These are phyloP conservation scores for Zygoascus sp. DNA, from an alignment of 1,139 yeast genomes.

Conservation along the genomic window DNA sequence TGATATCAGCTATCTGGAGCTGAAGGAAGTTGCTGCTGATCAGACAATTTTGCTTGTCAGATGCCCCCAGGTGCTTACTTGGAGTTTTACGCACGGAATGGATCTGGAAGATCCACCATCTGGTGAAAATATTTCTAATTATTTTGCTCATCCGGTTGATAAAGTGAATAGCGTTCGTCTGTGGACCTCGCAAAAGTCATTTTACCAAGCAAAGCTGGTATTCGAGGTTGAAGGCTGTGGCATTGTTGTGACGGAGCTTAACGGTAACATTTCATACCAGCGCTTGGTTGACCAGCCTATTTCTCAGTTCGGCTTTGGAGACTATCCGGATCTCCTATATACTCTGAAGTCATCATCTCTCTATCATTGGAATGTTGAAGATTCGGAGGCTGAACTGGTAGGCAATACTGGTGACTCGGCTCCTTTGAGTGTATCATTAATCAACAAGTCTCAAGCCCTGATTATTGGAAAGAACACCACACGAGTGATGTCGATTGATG, in stretches of 20 bases:
- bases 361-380: conserved; percentile 2
- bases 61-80: conserved; percentile 7
- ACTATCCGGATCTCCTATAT: background rate
- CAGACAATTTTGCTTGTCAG: conserved; percentile 12
- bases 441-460: conserved; percentile 5
- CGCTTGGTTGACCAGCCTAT: background rate
- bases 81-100: conserved; percentile 3
- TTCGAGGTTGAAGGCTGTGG: background rate
- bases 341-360: background rate
- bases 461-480: conserved; percentile 1
- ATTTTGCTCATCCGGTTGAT: background rate
- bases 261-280: background rate
- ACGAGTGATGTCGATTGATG: background rate
- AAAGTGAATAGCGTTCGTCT: background rate
- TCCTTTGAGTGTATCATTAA: conserved; percentile 1
- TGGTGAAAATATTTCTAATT: conserved; percentile 3
- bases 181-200: background rate
- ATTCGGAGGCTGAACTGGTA: background rate
- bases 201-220: background rate
- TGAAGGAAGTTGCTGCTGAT: conserved; percentile 9
- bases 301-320: conserved; percentile 1
- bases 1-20: background rate
- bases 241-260: background rate
- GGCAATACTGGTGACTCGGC: background rate
- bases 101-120: conserved; percentile 3